Evolutionary conservation across 192 early-diverging fungal genomes (phyloP), one percentile per base, ranked within the genome.

Genomic region (Geranomyces michiganensis): DNA sequence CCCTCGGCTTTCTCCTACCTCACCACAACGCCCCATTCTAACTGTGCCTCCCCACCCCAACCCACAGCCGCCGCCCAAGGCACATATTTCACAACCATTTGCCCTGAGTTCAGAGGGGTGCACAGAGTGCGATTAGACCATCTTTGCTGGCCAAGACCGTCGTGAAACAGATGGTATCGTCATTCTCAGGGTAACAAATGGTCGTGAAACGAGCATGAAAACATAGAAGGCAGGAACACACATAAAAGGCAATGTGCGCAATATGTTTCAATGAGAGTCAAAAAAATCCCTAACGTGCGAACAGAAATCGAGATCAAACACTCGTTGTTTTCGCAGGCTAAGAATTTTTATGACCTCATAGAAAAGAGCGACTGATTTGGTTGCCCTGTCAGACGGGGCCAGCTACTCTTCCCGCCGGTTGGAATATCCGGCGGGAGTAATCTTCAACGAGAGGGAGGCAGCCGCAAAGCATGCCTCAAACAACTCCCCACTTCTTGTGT

Each of bases 371-470:
- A 53, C n/a, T n/a, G n/a, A n/a, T n/a, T n/a, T n/a, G n/a, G n/a
- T n/a, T n/a, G 19, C 51, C 51, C 51, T 26, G 58, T 60, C 58
- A 60, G 58, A 60, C 58, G 58, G 58, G 27, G 31, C 58, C 58
- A 19, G 27, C 58, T 60, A 60, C 30, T 29, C 58, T 32, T 60
- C 63, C 63, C 12, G 43, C 63, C 30, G 63, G 43, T 65, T 65
- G 63, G 63, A 65, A 65, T 65, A 65, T 65, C 63, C 63, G 32
- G 43, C 32, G 43, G 63, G 63, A 19, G 63, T 48, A 65, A 47
- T 65, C 63, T 65, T 65, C 63, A 65, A 65, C 63, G 63, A 43
- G 44, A 65, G 63, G 41, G 63, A 46, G 22, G 44, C 41, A n/a
- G 41, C 63, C 0, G 19, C 10, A 46, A 44, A 45, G 44, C 47